Evolutionary conservation across 2,329 filamentous ascomycete species (phyloP), one percentile per base, ranked within the genome.

Genomic region (Cordyceps farinosa): DNA sequence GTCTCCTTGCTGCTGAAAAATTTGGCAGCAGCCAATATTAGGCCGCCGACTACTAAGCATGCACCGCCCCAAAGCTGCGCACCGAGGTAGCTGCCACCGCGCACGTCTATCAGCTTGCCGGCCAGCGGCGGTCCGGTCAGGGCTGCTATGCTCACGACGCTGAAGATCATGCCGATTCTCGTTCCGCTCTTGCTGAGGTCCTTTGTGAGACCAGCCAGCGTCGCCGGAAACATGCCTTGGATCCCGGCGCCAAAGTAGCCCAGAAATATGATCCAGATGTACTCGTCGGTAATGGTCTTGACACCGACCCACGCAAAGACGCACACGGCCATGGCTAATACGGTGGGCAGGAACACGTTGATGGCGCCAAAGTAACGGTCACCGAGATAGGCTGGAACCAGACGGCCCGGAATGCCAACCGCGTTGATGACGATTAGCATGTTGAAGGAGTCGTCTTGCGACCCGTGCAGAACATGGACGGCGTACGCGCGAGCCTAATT

Each of bases 211-310:
- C 82, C 68, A 1, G 72, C 73, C 13, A 72, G 66, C 6, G 73
- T 72, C 0, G 87, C 85, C 0, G 89, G 88, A 68, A 90, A 90
- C 11, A 91, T 71, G 7, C 82, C 82, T 73, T 90, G 88, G 53
- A 90, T 83, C 0, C 80, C 86, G 0, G 86, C 87, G 0, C 82
- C 85, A 2, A 82, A 82, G 54, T 90, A 78, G 1, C 90, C 90
- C 69, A 89, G 90, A 62, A 88, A 78, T 0, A 80, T 76, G 0
- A 84, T 77, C 80, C 89, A 91, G 1, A 77, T 79, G 69, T 89
- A 90, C 42, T 89, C 74, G 1, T 48, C 65, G 2, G 27, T 22
- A 7, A 74, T 66, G 5, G 66, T 68, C 5, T 67, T 61, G 0
- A 89, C 82, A 0, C 79, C 80, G 0, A 81, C 78, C 87, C 87